Evolutionary conservation across 306 rosid genomes (phyloP), one percentile per base, ranked within the genome.

Genomic region (Aeschynomene evenia): DNA sequence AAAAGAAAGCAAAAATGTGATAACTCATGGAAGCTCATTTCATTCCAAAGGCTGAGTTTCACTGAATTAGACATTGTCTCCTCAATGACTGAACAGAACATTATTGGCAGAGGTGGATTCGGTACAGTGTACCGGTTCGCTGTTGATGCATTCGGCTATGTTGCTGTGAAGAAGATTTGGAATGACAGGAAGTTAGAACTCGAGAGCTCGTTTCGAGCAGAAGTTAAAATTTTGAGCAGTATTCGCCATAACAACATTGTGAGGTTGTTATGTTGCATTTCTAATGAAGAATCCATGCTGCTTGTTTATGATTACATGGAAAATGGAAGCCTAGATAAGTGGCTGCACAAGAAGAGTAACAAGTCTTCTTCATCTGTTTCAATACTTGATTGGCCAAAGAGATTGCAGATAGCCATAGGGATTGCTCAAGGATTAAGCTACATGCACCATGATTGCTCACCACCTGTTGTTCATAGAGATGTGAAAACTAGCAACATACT

Each of bases 401-500:
- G 81, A 63, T 54, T 77, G 81, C 53, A 70, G 31, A 70, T 77
- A 62, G 81, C 81, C 24, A 77, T 77, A 29, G 81, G 77, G 14
- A 24, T 73, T 62, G 81, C 81, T 13, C 81, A 77, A 63, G 81
- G 81, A 23, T 70, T 77, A 62, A 53, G 72, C 72, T 77, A 77
- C 61, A 77, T 77, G 81, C 81, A 77, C 26, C 70, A 77, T 18
- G 81, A 77, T 3, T 77, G 81, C 42, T 77, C 76, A 5, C 72
- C 71, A 18, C 81, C 81, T 33, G 22, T 77, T 62, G 67, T 77
- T 77, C 81, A 77, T 55, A 58, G 81, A 77, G 81, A 77, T 37
- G 51, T 77, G 50, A 77, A 77, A 43, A 63, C 81, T 42, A 77
- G 81, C 48, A 77, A 77, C 77, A 77, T 77, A 18, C 81, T 77